A percentile compares a stretch with the other conserved stretches of the same genome.
Conservation (phyloP, 768 basidiomycete genomes). For the Hericium coralloides region DNA sequence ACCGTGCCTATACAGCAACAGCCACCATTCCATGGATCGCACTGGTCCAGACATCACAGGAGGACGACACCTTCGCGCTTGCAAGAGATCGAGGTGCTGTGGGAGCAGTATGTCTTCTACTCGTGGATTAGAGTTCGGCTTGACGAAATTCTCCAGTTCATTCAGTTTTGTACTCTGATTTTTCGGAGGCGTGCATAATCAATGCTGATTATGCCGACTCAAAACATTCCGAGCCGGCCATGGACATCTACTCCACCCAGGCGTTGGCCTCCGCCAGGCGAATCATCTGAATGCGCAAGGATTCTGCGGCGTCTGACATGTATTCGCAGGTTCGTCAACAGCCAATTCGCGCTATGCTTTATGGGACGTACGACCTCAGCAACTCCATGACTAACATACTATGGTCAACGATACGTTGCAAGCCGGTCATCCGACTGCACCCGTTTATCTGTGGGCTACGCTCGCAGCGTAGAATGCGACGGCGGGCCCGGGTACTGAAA, state of each 20-base stretch:
- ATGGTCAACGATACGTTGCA: conserved; percentile 35
- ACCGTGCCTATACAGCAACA: conserved; percentile 12
- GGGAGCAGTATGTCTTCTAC: conserved; percentile 50
- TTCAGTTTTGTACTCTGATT: conserved; percentile 69
- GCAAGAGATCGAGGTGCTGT: conserved; percentile 65
- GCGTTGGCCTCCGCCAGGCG: conserved; percentile 44
- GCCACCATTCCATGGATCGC: conserved; percentile 89
- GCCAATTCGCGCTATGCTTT: conserved; percentile 46
- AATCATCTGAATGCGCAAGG: conserved; percentile 4
- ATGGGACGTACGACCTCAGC: too few relatives aligned
- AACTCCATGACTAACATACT: conserved; percentile 45
- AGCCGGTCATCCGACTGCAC: conserved; percentile 32
- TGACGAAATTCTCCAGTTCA: conserved; percentile 23
- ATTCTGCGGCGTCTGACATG: too few relatives aligned
- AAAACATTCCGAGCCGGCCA: conserved; percentile 53
- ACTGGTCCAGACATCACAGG: conserved; percentile 51
- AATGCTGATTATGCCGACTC: conserved; percentile 62
- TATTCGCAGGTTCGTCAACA: conserved; percentile 39
- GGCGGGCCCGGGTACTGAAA: conserved; percentile 19
- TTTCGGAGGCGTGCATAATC: conserved; percentile 65
- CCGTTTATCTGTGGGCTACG: conserved; percentile 64
- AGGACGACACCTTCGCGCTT: conserved; percentile 73
- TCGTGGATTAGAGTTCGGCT: neutral
- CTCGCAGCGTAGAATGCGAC: conserved; percentile 60
- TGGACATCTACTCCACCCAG: conserved; percentile 74